Conservation (phyloP, 148 eudicot species). For the Mesembryanthemum crystallinum region DNA sequence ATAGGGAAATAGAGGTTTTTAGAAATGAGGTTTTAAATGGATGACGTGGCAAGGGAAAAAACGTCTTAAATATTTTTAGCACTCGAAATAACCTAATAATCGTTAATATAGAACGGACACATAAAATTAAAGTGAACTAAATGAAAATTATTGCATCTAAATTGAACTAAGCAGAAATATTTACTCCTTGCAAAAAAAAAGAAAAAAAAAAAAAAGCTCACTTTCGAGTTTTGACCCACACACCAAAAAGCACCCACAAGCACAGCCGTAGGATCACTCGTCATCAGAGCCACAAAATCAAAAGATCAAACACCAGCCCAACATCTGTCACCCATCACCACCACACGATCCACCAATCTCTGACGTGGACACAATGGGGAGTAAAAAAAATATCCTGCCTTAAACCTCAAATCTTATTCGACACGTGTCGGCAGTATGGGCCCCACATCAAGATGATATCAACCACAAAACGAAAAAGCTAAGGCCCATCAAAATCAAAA, state of each 20-base stretch:
- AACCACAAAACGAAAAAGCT: not conserved
- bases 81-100: too few relatives aligned
- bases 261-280: constrained; percentile 11
- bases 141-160: too few relatives aligned
- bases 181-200: too few relatives aligned
- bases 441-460: not conserved
- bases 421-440: constrained; percentile 15
- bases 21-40: too few relatives aligned
- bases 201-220: too few relatives aligned
- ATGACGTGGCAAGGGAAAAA: too few relatives aligned
- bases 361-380: constrained; percentile 7
- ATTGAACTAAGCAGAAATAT: too few relatives aligned
- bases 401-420: not conserved
- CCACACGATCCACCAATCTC: constrained; percentile 6
- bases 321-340: constrained; percentile 18
- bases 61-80: too few relatives aligned
- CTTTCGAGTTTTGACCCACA: too few relatives aligned
- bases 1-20: too few relatives aligned
- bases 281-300: constrained; percentile 22
- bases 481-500: constrained; percentile 22
- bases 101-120: too few relatives aligned
- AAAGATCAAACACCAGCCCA: not conserved
- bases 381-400: constrained; percentile 8
- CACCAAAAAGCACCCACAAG: not conserved
- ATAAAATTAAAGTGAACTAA: too few relatives aligned